Percentiles rank a stretch among this genome's conserved stretches.
phyloP scores from a whole-genome alignment of 495 filamentous ascomycete species.

The Xylaria sp. region DNA sequence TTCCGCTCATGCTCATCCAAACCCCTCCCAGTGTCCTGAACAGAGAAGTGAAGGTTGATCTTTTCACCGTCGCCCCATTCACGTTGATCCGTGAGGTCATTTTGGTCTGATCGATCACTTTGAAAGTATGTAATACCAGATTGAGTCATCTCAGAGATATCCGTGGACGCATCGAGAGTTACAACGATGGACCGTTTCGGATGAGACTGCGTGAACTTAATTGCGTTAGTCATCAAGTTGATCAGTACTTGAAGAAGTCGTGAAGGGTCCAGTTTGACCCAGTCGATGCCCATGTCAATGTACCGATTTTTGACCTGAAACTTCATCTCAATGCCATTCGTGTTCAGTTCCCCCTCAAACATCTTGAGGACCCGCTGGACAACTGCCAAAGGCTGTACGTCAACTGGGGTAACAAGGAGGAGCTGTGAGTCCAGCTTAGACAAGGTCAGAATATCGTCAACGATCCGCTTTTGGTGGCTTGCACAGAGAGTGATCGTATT shows the following conservation, averaged over 20 bases:
- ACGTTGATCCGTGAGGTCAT: conserved; percentile 57
- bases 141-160: conserved; percentile 54
- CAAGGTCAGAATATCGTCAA: conserved; percentile 82
- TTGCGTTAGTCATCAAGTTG: conserved; percentile 80
- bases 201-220: conserved; percentile 75
- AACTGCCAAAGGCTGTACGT: conserved; percentile 71
- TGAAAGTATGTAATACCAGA: conserved; percentile 60
- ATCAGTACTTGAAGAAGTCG: conserved; percentile 80
- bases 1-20: conserved; percentile 76
- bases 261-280: conserved; percentile 80
- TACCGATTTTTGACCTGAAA: conserved; percentile 73
- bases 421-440: conserved; percentile 87
- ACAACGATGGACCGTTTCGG: conserved; percentile 69
- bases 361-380: conserved; percentile 76
- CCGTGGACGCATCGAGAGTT: conserved; percentile 69
- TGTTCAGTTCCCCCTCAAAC: conserved; percentile 80
- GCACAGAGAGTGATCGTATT: conserved; percentile 85
- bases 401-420: conserved; percentile 75
- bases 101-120: conserved; percentile 55
- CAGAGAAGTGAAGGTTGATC: conserved; percentile 75
- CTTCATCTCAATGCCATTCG: conserved; percentile 72
- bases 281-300: conserved; percentile 67
- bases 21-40: conserved; percentile 80
- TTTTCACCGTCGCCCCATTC: conserved; percentile 76
- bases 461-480: conserved; percentile 78